These are phyloP conservation scores for Nothophytophthora sp. DNA, from an alignment of 352 stramenopile genomes.

Conservation along the genomic window DNA sequence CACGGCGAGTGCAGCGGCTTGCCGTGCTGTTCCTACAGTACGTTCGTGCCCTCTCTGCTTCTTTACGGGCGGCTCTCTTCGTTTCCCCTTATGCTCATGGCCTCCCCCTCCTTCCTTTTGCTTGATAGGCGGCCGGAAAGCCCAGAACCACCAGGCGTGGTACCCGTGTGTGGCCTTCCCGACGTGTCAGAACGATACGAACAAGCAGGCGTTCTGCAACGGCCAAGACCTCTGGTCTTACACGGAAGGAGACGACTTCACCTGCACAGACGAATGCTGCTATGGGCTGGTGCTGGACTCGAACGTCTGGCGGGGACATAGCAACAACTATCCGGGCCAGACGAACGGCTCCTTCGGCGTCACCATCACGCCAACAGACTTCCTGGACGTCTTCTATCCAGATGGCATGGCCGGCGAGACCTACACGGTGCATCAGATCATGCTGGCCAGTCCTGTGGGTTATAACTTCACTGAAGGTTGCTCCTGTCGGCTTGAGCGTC, in stretches of 20 bases:
- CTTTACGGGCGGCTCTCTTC: no score
- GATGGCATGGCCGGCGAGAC: conserved; percentile 41
- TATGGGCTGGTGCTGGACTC: conserved; percentile 63
- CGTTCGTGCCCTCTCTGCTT: no score
- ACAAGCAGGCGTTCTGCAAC: conserved; percentile 67
- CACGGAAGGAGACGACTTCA: conserved; percentile 51
- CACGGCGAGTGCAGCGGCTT: conserved; percentile 76
- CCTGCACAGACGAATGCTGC: conserved; percentile 77
- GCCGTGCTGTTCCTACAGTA: conserved; percentile 79
- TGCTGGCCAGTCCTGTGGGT: conserved; percentile 62
- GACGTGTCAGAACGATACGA: conserved; percentile 66
- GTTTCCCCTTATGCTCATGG: not conserved
- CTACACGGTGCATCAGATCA: conserved; percentile 74
- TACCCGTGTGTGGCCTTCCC: conserved; percentile 84
- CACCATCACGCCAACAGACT: conserved; percentile 68
- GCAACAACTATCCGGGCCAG: conserved; percentile 65
- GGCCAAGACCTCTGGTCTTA: conserved; percentile 55
- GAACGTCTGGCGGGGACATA: conserved; percentile 65
- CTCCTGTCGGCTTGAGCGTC: conserved; percentile 43
- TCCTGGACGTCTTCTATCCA: conserved; percentile 62
- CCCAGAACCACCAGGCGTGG: conserved; percentile 77
- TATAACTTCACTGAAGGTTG: conserved; percentile 60
- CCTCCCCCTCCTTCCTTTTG: not conserved
- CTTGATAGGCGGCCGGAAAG: conserved; percentile 30
- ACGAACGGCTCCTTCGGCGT: conserved; percentile 79